Evolutionary conservation across 192 early-diverging fungal species (phyloP), one percentile per base, ranked within the genome.

Genomic region (Linnemannia zychae): DNA sequence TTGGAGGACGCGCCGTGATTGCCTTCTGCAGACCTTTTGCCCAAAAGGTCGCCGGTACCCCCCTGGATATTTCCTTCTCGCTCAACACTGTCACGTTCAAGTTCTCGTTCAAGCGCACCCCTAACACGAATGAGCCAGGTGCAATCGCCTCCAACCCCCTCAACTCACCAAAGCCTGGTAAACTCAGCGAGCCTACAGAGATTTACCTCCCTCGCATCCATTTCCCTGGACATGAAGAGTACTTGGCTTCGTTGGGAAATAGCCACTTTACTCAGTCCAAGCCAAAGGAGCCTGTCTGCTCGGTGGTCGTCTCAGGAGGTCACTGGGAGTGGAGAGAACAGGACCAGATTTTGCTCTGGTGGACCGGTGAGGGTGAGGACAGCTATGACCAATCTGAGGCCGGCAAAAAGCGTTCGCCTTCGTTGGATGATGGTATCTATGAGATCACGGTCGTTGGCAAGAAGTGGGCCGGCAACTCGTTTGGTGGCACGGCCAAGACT

Each of bases 141-240:
- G 37, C 28, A 33, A 31, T 50, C 1, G 38, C 34, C 5, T 50
- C 76, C 46, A 75, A 71, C 28, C 80, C 68, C 1, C 33, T 81
- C 18, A 81, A 81, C 68, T 71, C 74, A 17, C 80, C 80, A 18
- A 60, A 28, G 7, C 74, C 74, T 52, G 74, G 52, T 13, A 79
- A 60, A 60, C 68, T 84, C 38, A 60, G 49, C 17, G 79, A 82
- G 15, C 81, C 88, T 4, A 89, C 88, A 18, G 90, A 88, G 75
- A 87, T 92, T 44, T 90, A 92, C 68, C 71, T 92, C 20, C 91
- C 91, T 0, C 81, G 69, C 28, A 75, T 76, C 16, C 87, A 90
- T 80, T 92, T 89, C 60, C 82, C 88, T 57, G 73, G 74, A 44
- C 78, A 76, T 4, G 57, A 78, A 18, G 87, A 87, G 5, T 88